These are phyloP conservation scores for Nicotiana attenuata DNA, from an alignment of 257 asterid species.

Conservation along the genomic window DNA sequence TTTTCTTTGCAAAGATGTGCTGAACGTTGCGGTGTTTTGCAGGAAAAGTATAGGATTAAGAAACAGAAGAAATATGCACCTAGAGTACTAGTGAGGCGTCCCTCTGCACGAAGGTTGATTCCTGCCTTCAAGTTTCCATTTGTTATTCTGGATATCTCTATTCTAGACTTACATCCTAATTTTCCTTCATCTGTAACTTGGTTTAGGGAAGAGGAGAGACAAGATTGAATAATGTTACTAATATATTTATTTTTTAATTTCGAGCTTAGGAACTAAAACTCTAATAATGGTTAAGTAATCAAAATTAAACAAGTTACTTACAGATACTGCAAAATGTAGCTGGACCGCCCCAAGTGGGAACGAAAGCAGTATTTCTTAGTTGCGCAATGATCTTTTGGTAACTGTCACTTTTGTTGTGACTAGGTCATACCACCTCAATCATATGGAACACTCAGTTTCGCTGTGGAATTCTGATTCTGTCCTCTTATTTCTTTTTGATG, in stretches of 20 bases:
- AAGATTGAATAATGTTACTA: too few species aligned
- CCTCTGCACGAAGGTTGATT: conserved; percentile 74
- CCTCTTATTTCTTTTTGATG: neutral
- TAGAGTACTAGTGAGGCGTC: conserved; percentile 82
- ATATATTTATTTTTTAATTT: too few species aligned
- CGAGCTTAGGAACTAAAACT: neutral
- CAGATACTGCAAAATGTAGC: neutral
- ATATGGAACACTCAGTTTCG: neutral
- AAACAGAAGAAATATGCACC: conserved; percentile 98
- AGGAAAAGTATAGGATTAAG: conserved; percentile 92
- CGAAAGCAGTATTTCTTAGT: neutral
- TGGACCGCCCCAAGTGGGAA: neutral
- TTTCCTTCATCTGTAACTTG: neutral
- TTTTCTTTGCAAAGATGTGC: conserved; percentile 11
- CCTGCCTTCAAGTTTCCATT: neutral
- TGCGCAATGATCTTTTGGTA: neutral
- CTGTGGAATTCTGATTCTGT: neutral
- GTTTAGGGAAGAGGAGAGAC: neutral
- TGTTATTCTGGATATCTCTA: neutral
- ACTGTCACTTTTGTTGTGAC: neutral
- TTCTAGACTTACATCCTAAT: neutral
- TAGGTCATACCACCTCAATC: neutral
- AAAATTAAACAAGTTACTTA: neutral
- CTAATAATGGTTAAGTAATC: neutral
- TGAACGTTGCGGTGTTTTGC: conserved; percentile 27